Evolutionary conservation across 2,329 filamentous ascomycete genomes (phyloP), one percentile per base, ranked within the genome.

Genomic region (Colletotrichum cuscutae): DNA sequence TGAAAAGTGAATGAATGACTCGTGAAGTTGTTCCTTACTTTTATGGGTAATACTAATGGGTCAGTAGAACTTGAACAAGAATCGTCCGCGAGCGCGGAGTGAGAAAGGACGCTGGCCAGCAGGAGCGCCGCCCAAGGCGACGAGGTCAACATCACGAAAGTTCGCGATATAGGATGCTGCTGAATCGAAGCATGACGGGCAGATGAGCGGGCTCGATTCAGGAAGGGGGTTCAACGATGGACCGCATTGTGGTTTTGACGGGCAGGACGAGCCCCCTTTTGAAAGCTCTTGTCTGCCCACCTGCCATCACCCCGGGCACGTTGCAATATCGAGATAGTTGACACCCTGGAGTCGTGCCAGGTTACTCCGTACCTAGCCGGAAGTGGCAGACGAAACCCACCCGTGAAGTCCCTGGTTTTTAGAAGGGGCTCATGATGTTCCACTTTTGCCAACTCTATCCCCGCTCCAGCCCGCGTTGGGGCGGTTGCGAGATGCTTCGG

Each of bases 71-170:
- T 65, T 5, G 62, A 67, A 19, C 71, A 73, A 56, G 22, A 54
- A 42, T 72, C 71, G 68, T 57, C 68, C 32, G 71, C 71, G 52
- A 62, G 53, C 15, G 46, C 68, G 37, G 63, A 24, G 19, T 49
- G 24, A 58, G 49, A 72, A 65, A 73, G 56, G 71, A 72, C 57
- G 71, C 71, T 71, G 68, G 68, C 71, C 68, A 73, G 63, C 61
- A 71, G 61, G 57, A 71, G 57, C 61, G 67, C 61, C 68, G 52
- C 46, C 67, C 67, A 72, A 30, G 68, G 68, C 71, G 61, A 57
- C 62, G 63, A 58, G 24, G 63, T 61, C 42, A 67, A 70, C 71
- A 73, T 73, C 67, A 73, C 68, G 52, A 73, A 24, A 57, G 24
- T 35, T 63, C 52, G 57, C 63, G 62, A 66, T 62, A 30, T 46